phyloP scores from a whole-genome alignment of 805 yeast genomes.

The Monosporozyma servazzii region DNA sequence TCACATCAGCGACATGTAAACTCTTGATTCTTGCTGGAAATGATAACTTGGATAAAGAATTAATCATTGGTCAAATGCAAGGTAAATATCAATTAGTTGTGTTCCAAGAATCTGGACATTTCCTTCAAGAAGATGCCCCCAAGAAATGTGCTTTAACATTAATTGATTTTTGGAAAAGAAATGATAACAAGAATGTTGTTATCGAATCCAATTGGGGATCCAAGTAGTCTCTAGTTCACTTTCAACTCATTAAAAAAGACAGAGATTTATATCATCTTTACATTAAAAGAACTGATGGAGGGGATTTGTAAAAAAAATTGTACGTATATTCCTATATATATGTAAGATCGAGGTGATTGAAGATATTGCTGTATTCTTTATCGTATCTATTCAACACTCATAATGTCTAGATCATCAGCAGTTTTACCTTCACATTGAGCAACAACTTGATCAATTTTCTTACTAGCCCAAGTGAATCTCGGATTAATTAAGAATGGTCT shows the following conservation, averaged over 20 bases:
- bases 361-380: neutral
- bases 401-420: conserved; percentile 17
- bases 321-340: neutral
- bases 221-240: neutral
- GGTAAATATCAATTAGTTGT: conserved; percentile 88
- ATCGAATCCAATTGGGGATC: conserved; percentile 36
- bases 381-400: conserved; percentile 25
- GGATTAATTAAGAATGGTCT: conserved; percentile 94
- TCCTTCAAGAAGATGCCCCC: conserved; percentile 89
- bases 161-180: conserved; percentile 38
- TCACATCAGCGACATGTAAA: conserved; percentile 48
- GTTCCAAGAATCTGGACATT: conserved; percentile 78
- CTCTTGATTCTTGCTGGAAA: conserved; percentile 78
- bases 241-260: neutral
- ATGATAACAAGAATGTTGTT: conserved; percentile 27
- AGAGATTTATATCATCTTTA: neutral
- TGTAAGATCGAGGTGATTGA: neutral
- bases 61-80: conserved; percentile 96
- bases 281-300: neutral
- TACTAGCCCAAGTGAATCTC: conserved; percentile 79
- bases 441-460: conserved; percentile 76
- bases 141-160: conserved; percentile 49
- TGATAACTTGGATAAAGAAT: conserved; percentile 73
- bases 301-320: neutral
- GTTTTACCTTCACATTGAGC: conserved; percentile 39